Conservation (phyloP, 805 yeast species). For the Sporopachydermia lactativora region DNA sequence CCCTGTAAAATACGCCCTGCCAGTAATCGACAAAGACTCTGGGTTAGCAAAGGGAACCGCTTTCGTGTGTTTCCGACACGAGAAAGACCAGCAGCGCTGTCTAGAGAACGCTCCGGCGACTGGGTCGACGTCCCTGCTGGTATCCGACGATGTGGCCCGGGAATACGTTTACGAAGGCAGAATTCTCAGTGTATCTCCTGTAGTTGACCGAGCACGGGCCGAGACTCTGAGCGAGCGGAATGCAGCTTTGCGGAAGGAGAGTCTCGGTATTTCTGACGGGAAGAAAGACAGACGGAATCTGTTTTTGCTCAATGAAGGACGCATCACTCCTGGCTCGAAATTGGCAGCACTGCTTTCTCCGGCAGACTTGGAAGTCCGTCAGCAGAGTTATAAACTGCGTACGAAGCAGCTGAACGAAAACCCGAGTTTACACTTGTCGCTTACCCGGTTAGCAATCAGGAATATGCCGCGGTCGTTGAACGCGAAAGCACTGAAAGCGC, state of each 20-base stretch:
- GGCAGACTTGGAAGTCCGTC: conserved; percentile 76
- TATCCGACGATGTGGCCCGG: conserved; percentile 84
- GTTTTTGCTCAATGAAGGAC: conserved; percentile 85
- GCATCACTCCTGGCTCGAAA: conserved; percentile 69
- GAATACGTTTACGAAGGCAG: conserved; percentile 85
- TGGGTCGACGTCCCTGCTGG: conserved; percentile 46
- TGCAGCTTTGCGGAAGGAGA: conserved; percentile 56
- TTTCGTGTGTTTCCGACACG: conserved; percentile 69
- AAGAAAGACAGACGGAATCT: conserved; percentile 76
- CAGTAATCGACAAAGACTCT: conserved; percentile 75
- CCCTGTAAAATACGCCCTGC: conserved; percentile 79
- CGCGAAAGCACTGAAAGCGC: conserved; percentile 74
- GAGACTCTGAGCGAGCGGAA: conserved; percentile 56
- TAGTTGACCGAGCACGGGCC: conserved; percentile 83
- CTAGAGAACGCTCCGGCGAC: conserved; percentile 66
- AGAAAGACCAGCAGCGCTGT: conserved; percentile 53
- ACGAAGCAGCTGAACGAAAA: conserved; percentile 83
- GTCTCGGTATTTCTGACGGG: conserved; percentile 66
- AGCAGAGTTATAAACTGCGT: conserved; percentile 72
- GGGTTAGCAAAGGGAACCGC: conserved; percentile 91
- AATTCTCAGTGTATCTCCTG: conserved; percentile 66
- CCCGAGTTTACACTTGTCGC: conserved; percentile 82
- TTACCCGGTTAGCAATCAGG: conserved; percentile 89
- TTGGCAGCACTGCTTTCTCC: conserved; percentile 54
- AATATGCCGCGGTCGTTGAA: conserved; percentile 89